Evolutionary conservation across 2,329 filamentous ascomycete genomes (phyloP).

Genomic region (Fusarium temperatum): DNA sequence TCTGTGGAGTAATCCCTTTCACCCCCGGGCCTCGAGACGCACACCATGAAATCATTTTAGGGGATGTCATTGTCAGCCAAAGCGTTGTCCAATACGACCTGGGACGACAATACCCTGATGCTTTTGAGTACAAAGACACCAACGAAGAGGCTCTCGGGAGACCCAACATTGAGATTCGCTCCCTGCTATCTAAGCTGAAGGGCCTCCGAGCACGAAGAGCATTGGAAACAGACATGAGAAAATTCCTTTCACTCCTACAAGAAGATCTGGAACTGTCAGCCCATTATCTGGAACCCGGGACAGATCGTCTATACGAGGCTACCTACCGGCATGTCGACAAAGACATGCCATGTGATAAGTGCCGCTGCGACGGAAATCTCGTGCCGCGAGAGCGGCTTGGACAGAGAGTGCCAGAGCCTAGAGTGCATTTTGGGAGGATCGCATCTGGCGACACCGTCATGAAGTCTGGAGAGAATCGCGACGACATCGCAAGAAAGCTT

Average conservation of each 20-base stretch:
- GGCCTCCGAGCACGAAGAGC: not conserved
- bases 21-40: not conserved
- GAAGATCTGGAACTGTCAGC: not conserved
- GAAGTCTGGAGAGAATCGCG: constrained; percentile 47
- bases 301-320: not conserved
- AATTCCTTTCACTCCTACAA: not conserved
- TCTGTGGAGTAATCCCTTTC: constrained; percentile 50
- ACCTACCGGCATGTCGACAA: not conserved
- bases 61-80: not conserved
- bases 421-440: constrained; percentile 14
- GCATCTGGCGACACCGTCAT: constrained; percentile 51
- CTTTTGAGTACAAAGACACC: not conserved
- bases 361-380: not conserved
- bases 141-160: not conserved
- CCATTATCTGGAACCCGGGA: fast-evolving
- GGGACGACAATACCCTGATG: not conserved
- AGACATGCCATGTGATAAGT: not conserved
- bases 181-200: not conserved
- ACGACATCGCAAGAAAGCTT: constrained; percentile 39
- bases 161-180: not conserved
- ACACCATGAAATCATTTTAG: not conserved
- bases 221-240: not conserved
- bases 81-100: not conserved
- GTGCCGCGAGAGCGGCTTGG: not conserved
- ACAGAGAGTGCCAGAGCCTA: not conserved